Conservation (phyloP, 495 filamentous ascomycete species). For the Daldinia concentrica region DNA sequence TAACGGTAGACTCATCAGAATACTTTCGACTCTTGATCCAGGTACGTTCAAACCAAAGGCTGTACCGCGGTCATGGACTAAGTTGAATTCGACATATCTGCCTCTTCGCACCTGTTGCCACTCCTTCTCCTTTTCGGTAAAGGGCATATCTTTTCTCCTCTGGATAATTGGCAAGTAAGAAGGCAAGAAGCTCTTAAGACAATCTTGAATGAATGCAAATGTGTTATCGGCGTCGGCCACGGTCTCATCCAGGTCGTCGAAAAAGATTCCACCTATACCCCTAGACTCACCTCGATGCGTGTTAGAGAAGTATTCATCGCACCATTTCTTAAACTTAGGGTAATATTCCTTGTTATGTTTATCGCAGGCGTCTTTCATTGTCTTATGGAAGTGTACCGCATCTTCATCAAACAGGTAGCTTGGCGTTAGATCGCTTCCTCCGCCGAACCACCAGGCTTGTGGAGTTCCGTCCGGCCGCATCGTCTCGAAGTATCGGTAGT, state of each 20-base stretch:
- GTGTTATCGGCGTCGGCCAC: constrained; percentile 84
- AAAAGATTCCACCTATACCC: constrained; percentile 97
- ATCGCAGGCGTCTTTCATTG: constrained; percentile 92
- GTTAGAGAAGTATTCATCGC: constrained; percentile 95
- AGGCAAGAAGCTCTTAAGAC: constrained; percentile 86
- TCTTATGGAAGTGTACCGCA: constrained; percentile 93
- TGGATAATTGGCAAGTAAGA: constrained; percentile 90
- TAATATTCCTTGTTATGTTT: constrained; percentile 93
- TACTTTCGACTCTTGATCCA: constrained; percentile 91
- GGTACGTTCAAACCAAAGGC: constrained; percentile 95
- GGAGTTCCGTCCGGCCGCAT: constrained; percentile 75
- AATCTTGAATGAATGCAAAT: constrained; percentile 89
- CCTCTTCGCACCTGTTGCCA: constrained; percentile 97
- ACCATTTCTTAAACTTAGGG: constrained; percentile 97
- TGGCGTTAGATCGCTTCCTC: constrained; percentile 93
- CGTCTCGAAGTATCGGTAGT: constrained; percentile 99
- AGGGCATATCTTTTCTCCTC: constrained; percentile 89
- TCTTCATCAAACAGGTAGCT: constrained; percentile 97
- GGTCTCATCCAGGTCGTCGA: constrained; percentile 91
- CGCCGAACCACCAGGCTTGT: constrained; percentile 97
- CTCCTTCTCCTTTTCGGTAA: constrained; percentile 81
- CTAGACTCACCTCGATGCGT: constrained; percentile 90
- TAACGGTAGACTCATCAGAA: constrained; percentile 94
- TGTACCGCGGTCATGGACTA: constrained; percentile 96
- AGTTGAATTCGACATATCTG: constrained; percentile 97